Evolutionary conservation across 139 green algal species (phyloP).

Genomic region (Marvania coccoides): DNA sequence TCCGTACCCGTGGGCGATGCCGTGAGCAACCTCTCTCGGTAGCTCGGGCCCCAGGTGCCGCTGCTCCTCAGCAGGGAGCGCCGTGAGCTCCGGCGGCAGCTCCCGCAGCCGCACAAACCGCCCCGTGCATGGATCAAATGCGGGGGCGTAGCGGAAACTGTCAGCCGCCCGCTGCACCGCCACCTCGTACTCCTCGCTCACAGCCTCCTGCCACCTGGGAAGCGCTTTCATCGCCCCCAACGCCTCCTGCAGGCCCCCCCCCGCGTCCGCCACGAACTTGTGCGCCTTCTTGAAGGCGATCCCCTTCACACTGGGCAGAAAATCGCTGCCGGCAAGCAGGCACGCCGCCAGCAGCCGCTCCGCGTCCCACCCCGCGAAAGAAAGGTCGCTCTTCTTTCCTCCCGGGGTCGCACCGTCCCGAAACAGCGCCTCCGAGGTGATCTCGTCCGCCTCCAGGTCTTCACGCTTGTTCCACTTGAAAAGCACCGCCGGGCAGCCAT

Average conservation of each 20-base stretch:
- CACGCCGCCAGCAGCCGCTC: not conserved
- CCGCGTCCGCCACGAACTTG: slow-evolving; percentile 1
- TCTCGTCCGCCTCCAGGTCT: not conserved
- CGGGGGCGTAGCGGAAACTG: slow-evolving; percentile 4
- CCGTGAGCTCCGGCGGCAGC: not conserved
- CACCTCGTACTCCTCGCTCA: not conserved
- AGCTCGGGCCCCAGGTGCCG: not conserved
- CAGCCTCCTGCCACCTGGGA: not conserved
- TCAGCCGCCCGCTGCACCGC: not conserved
- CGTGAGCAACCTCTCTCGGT: not conserved
- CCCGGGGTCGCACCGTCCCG: not conserved
- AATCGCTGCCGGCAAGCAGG: slow-evolving; percentile 13
- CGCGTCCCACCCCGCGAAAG: too few relatives aligned
- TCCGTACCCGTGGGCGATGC: not conserved
- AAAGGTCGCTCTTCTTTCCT: too few relatives aligned
- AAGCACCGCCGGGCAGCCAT: slow-evolving; percentile 30
- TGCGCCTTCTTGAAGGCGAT: slow-evolving; percentile 20
- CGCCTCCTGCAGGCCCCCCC: not conserved
- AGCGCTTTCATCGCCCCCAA: not conserved
- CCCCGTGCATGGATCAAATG: not conserved
- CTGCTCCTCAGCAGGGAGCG: not conserved
- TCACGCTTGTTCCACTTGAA: slow-evolving; percentile 35
- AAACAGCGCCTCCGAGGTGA: not conserved
- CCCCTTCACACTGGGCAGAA: slow-evolving; percentile 9
- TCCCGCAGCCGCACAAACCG: not conserved